Evolutionary conservation across 1,139 yeast genomes (phyloP).

Genomic region (Pichia sp.): DNA sequence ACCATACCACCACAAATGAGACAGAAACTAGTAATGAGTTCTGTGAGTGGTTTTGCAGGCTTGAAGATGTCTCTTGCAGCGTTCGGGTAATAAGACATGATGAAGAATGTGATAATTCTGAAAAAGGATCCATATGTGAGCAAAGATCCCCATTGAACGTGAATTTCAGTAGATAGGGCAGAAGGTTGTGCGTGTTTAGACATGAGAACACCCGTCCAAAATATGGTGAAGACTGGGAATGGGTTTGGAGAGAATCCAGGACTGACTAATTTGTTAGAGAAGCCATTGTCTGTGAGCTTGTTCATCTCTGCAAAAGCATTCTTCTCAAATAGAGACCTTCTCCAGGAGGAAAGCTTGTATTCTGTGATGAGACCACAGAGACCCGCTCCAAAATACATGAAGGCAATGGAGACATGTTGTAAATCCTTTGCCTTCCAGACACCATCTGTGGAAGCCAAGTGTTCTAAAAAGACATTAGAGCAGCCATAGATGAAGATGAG

Average conservation of each 20-base stretch:
- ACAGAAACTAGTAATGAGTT: conserved; percentile 68
- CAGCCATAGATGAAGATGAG: conserved; percentile 81
- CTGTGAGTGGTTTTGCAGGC: conserved; percentile 78
- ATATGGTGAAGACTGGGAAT: conserved; percentile 85
- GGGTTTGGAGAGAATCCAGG: conserved; percentile 87
- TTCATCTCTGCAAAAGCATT: no score
- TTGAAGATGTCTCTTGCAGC: conserved; percentile 17
- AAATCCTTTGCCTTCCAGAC: conserved; percentile 88
- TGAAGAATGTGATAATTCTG: conserved; percentile 60
- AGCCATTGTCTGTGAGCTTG: conserved; percentile 20
- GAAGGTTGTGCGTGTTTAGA: conserved; percentile 89
- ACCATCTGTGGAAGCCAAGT: conserved; percentile 67
- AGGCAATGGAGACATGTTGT: conserved; percentile 93
- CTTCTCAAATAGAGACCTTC: conserved; percentile 31
- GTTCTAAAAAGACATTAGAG: conserved; percentile 86
- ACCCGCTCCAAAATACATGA: conserved; percentile 89
- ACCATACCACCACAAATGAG: conserved; percentile 83
- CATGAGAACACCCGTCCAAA: conserved; percentile 97
- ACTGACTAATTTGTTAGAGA: conserved; percentile 31
- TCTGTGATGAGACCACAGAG: conserved; percentile 84
- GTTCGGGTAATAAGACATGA: conserved; percentile 49
- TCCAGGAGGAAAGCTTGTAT: conserved; percentile 43
- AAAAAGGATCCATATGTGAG: conserved; percentile 72
- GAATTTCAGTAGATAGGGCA: conserved; percentile 66
- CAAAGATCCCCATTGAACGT: conserved; percentile 86